Evolutionary conservation across 306 rosid genomes (phyloP).

Genomic region (Comarum palustre): DNA sequence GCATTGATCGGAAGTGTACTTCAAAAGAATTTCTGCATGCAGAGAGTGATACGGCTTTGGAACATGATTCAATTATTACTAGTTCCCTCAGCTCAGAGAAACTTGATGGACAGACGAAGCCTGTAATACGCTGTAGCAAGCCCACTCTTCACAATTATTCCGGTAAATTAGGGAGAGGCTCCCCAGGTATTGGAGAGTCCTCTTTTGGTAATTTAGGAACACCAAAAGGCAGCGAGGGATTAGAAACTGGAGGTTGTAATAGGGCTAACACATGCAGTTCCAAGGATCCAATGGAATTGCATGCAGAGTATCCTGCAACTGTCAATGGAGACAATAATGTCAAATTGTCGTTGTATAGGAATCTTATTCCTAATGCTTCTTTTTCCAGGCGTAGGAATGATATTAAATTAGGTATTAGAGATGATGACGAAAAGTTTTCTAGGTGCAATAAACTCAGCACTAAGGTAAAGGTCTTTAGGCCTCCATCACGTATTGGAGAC

Average conservation of each 20-base stretch:
- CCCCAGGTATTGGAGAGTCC: constrained; percentile 42
- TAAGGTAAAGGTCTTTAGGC: constrained; percentile 55
- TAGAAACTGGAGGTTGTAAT: constrained; percentile 36
- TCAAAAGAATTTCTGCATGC: constrained; percentile 28
- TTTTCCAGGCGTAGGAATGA: constrained; percentile 57
- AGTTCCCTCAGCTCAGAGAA: constrained; percentile 40
- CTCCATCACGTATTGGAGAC: constrained; percentile 47
- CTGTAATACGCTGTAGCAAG: constrained; percentile 39
- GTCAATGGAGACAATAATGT: constrained; percentile 34
- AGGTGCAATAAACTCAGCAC: constrained; percentile 57
- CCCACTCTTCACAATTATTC: constrained; percentile 33
- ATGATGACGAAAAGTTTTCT: constrained; percentile 75
- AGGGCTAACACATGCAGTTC: constrained; percentile 41
- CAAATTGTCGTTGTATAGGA: constrained; percentile 41
- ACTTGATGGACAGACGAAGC: constrained; percentile 36
- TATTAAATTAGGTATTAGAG: constrained; percentile 68
- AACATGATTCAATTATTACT: constrained; percentile 39
- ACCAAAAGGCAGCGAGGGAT: constrained; percentile 28
- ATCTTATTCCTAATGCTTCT: constrained; percentile 47
- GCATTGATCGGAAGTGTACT: constrained; percentile 37
- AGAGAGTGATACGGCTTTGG: constrained; percentile 41
- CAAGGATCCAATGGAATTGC: constrained; percentile 43
- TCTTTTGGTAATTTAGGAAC: constrained; percentile 41
- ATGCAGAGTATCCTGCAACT: constrained; percentile 40
- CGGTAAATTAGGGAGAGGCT: constrained; percentile 39